Evolutionary conservation across 176 grass and related monocot species (phyloP).

Genomic region (Secale cereale): DNA sequence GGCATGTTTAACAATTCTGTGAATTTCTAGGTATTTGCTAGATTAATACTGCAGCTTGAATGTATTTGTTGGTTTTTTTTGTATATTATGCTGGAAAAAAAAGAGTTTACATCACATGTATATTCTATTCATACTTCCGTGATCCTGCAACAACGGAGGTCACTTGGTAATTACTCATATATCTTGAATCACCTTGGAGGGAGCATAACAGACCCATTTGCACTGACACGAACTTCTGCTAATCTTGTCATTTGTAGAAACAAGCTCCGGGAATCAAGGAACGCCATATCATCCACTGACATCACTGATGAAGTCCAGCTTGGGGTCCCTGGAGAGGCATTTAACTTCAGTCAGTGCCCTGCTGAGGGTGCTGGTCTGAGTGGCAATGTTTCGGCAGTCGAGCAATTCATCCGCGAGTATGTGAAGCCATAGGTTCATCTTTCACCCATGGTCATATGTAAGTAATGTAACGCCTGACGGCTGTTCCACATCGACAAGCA

Average conservation of each 20-base stretch:
- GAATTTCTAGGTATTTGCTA: not conserved
- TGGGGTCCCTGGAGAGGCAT: conserved; percentile 61
- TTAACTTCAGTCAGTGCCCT: conserved; percentile 72
- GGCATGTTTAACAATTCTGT: not conserved
- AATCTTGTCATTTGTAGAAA: conserved; percentile 43
- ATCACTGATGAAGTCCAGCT: conserved; percentile 63
- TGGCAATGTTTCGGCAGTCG: conserved; percentile 45
- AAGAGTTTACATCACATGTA: not conserved
- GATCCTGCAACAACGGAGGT: not conserved
- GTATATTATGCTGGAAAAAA: not conserved
- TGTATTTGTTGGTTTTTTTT: not conserved
- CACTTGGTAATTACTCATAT: not conserved
- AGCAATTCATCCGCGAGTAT: conserved; percentile 69
- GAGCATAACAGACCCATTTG: not conserved
- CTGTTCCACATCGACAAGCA: no score
- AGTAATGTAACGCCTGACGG: no score
- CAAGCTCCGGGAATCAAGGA: conserved; percentile 88
- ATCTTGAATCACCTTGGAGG: not conserved
- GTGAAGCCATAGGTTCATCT: conserved; percentile 25
- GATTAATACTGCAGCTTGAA: not conserved
- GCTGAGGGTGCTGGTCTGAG: conserved; percentile 63
- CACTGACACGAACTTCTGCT: not conserved
- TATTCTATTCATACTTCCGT: not conserved
- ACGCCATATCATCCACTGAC: conserved; percentile 73
- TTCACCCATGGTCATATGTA: not conserved